Percentiles rank a stretch among this genome's conserved stretches.
Conservation (phyloP, 2,329 filamentous ascomycete genomes). For the Colletotrichum liriopes region DNA sequence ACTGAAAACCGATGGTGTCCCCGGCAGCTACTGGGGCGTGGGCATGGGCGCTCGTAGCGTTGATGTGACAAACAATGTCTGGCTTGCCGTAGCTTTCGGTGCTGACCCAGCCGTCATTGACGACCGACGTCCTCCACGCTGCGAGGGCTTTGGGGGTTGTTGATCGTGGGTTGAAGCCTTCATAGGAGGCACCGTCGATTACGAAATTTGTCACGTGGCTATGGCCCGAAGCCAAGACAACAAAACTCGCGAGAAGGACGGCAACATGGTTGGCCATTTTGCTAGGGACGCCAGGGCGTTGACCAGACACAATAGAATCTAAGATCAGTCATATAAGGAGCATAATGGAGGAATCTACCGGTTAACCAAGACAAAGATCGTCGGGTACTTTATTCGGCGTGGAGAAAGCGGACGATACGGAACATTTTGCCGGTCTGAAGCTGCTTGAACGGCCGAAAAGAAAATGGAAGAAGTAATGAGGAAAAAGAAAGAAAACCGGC, state of each 20-base stretch:
- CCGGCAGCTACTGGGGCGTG: conserved; percentile 72
- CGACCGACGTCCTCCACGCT: conserved; percentile 68
- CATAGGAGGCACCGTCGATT: conserved; percentile 62
- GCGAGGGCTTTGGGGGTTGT: conserved; percentile 52
- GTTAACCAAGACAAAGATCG: not conserved
- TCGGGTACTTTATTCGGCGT: not conserved
- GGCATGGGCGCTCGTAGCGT: conserved; percentile 64
- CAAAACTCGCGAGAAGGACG: not conserved
- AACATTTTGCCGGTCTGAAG: not conserved
- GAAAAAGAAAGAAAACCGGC: not conserved
- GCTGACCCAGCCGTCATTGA: conserved; percentile 68
- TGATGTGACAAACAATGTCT: conserved; percentile 76
- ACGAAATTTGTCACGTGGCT: conserved; percentile 54
- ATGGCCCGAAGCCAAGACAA: conserved; percentile 42
- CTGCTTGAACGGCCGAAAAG: no score
- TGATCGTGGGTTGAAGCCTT: conserved; percentile 55
- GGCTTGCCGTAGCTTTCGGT: conserved; percentile 60
- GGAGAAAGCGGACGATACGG: no score
- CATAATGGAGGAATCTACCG: not conserved
- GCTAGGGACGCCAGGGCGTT: not conserved
- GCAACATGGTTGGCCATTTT: not conserved
- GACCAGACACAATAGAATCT: not conserved
- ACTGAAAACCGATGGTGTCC: conserved; percentile 69
- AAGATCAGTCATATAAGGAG: not conserved
- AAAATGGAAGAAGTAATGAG: no score